Evolutionary conservation across 139 green algal species (phyloP).

Genomic region (Volvox reticuliferus): DNA sequence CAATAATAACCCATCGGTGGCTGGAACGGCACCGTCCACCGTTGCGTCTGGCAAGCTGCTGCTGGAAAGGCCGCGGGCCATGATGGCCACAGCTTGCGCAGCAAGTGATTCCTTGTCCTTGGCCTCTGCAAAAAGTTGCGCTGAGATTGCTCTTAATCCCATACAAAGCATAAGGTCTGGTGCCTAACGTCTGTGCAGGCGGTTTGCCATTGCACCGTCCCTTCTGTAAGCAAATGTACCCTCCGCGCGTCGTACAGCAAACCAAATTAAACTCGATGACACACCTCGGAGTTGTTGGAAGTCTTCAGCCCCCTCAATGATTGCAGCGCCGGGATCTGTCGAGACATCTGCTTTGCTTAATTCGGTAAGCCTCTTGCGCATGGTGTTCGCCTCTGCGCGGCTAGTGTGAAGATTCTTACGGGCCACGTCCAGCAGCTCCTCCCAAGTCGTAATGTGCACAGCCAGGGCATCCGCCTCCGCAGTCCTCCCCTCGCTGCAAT

Average conservation of each 20-base stretch:
- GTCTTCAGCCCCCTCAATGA: not conserved
- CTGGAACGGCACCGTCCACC: not conserved
- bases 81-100: not conserved
- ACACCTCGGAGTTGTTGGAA: constrained; percentile 25
- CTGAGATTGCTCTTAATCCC: too few species aligned
- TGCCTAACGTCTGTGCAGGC: too few species aligned
- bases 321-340: not conserved
- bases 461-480: constrained; percentile 36
- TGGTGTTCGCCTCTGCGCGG: not conserved
- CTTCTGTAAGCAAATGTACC: too few species aligned
- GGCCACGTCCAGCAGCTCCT: constrained; percentile 22
- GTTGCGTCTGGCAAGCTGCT: not conserved
- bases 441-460: constrained; percentile 30
- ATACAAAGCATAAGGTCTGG: too few species aligned
- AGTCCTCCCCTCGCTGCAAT: not conserved
- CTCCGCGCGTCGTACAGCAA: too few species aligned
- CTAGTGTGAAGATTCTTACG: constrained; percentile 20
- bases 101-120: not conserved
- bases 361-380: not conserved
- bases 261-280: not conserved
- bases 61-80: not conserved
- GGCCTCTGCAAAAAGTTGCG: not conserved
- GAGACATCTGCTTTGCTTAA: not conserved
- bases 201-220: too few species aligned
- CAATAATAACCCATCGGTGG: not conserved